Percentiles rank a stretch among this genome's conserved stretches.
Evolutionary conservation across 257 asterid genomes (phyloP).

Genomic region (Scutellaria barbata): DNA sequence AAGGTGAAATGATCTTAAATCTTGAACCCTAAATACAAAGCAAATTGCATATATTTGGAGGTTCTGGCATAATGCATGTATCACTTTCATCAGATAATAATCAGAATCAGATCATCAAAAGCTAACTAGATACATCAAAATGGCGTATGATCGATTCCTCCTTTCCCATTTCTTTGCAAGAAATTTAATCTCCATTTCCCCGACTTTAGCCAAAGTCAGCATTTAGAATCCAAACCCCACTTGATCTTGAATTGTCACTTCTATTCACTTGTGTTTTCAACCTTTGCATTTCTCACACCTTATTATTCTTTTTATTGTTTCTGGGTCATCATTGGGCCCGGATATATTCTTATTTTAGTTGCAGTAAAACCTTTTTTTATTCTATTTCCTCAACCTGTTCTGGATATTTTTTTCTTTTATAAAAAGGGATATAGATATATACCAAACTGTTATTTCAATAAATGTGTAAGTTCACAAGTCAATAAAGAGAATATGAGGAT

Average conservation of each 20-base stretch:
- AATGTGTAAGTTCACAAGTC: no score
- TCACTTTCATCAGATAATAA: constrained; percentile 25
- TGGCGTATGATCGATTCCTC: constrained; percentile 32
- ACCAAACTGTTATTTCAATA: not conserved
- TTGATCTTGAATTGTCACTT: constrained; percentile 37
- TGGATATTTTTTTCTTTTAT: not conserved
- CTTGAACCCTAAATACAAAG: constrained; percentile 6
- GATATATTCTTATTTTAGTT: constrained; percentile 28
- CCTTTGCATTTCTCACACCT: constrained; percentile 14
- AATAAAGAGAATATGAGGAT: no score
- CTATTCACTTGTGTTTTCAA: constrained; percentile 16
- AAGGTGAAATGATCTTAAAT: no score
- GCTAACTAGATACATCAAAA: constrained; percentile 25
- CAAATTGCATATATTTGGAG: constrained; percentile 11
- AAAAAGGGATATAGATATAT: not conserved
- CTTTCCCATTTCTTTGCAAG: constrained; percentile 39
- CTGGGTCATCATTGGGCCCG: not conserved
- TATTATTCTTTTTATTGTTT: not conserved
- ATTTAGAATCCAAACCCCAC: constrained; percentile 37
- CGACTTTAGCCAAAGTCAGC: constrained; percentile 38
- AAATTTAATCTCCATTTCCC: constrained; percentile 27
- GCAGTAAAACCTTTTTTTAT: not conserved
- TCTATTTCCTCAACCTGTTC: not conserved
- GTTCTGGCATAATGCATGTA: not conserved
- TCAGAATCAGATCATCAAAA: constrained; percentile 40